These are phyloP conservation scores for Ganoderma lucidum DNA, from an alignment of 1,284 basidiomycete species.

Conservation along the genomic window DNA sequence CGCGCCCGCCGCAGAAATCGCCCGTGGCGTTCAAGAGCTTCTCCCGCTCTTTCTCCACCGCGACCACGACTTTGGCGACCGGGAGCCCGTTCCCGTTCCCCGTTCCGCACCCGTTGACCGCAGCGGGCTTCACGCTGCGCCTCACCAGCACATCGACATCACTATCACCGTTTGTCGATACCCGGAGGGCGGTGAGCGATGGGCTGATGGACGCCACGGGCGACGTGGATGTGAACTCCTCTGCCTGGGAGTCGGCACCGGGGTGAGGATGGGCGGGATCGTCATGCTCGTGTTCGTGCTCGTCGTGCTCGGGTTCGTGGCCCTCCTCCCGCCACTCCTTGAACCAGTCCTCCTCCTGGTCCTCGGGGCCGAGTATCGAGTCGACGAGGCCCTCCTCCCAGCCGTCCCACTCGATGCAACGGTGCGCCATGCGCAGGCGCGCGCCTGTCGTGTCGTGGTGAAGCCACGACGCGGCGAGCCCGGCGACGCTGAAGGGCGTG, in stretches of 20 bases:
- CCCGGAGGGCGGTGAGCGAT: slow-evolving; percentile 26
- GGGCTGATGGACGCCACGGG: slow-evolving; percentile 26
- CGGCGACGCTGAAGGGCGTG: slow-evolving; percentile 40
- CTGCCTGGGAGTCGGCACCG: slow-evolving; percentile 17
- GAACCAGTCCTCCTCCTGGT: slow-evolving; percentile 75
- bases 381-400: slow-evolving; percentile 85
- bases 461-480: slow-evolving; percentile 73
- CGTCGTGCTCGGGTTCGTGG: slow-evolving; percentile 7
- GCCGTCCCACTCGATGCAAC: slow-evolving; percentile 84
- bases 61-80: slow-evolving; percentile 45
- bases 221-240: slow-evolving; percentile 23
- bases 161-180: slow-evolving; percentile 33
- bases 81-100: slow-evolving; percentile 7
- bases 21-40: slow-evolving; percentile 72
- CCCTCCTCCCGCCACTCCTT: slow-evolving; percentile 48
- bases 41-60: slow-evolving; percentile 65
- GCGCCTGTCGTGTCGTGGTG: slow-evolving; percentile 71
- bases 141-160: slow-evolving; percentile 20
- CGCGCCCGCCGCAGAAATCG: slow-evolving; percentile 77
- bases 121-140: slow-evolving; percentile 9
- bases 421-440: slow-evolving; percentile 74
- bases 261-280: slow-evolving; percentile 13
- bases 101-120: slow-evolving; percentile 11
- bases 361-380: slow-evolving; percentile 75
- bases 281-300: neutral